A percentile compares a stretch with the other conserved stretches of the same genome.
Evolutionary conservation across 148 eudicot species (phyloP).

Genomic region (Polygonum maritimum): DNA sequence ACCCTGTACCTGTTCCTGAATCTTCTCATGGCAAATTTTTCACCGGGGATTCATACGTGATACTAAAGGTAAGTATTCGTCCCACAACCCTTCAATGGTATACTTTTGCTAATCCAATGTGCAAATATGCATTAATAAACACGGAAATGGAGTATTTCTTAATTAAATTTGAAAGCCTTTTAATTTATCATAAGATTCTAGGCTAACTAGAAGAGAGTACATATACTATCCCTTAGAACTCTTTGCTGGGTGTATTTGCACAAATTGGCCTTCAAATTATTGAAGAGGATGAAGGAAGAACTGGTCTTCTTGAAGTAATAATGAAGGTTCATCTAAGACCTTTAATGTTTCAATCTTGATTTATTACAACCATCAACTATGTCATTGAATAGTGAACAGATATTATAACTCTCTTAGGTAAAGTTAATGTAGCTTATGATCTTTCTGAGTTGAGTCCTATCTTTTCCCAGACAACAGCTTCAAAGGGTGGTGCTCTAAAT

Average conservation of each 20-base stretch:
- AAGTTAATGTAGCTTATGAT: background rate
- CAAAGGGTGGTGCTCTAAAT: slow-evolving; percentile 71
- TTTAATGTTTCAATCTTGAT: background rate
- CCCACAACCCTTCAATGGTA: background rate
- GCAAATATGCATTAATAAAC: background rate
- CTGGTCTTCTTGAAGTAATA: background rate
- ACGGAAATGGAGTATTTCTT: background rate
- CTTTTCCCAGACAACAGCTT: slow-evolving; percentile 58
- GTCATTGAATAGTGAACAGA: background rate
- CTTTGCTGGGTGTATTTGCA: background rate
- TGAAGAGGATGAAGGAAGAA: background rate
- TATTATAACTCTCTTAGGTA: background rate
- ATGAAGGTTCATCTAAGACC: background rate
- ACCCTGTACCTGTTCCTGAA: slow-evolving; percentile 55
- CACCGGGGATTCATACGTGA: slow-evolving; percentile 72
- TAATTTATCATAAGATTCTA: background rate
- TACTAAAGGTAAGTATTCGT: slow-evolving; percentile 54
- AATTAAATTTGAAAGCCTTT: background rate
- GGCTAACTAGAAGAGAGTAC: background rate
- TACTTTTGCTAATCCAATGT: background rate
- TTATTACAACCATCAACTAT: background rate
- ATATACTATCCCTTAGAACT: background rate
- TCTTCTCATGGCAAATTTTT: slow-evolving; percentile 77
- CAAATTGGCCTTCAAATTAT: background rate
- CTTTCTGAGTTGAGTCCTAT: slow-evolving; percentile 10